A percentile compares a stretch with the other conserved stretches of the same genome.
Evolutionary conservation across 176 grass and related monocot species (phyloP).

Genomic region (Avena eriantha): DNA sequence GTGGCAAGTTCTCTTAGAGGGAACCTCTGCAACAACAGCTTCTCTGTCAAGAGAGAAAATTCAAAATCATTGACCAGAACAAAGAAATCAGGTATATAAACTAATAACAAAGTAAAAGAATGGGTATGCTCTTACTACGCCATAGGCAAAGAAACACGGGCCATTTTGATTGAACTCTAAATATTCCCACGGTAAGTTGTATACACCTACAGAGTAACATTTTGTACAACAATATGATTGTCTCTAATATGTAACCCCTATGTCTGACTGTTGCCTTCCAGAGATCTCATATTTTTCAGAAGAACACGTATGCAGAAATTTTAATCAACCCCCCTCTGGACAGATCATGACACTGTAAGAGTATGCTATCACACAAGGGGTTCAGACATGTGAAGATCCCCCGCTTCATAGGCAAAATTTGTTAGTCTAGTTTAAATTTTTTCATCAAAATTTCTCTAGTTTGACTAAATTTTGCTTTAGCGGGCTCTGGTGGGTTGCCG

Average conservation of each 20-base stretch:
- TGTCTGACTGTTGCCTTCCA: not conserved
- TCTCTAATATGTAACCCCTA: not conserved
- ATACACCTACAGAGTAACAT: not conserved
- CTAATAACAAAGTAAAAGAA: not conserved
- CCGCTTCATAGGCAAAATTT: no score
- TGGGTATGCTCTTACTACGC: not conserved
- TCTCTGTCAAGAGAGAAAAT: not conserved
- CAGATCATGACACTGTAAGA: no score
- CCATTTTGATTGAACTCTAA: not conserved
- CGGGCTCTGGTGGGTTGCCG: no score
- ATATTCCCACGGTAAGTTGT: not conserved
- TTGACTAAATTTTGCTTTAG: no score
- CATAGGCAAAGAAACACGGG: not conserved
- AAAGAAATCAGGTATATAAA: not conserved
- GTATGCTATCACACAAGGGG: not conserved
- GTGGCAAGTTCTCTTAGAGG: slow-evolving; percentile 13
- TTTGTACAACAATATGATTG: not conserved
- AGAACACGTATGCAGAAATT: no score
- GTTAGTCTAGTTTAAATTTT: no score
- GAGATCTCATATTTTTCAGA: no score
- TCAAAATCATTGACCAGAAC: not conserved
- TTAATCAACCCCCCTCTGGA: no score
- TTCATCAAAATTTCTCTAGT: no score
- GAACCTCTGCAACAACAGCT: not conserved
- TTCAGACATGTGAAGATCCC: not conserved